Percentiles rank a stretch among this genome's conserved stretches.
phyloP scores from a whole-genome alignment of 164 flowering plant genomes.

The Liriodendron chinense region DNA sequence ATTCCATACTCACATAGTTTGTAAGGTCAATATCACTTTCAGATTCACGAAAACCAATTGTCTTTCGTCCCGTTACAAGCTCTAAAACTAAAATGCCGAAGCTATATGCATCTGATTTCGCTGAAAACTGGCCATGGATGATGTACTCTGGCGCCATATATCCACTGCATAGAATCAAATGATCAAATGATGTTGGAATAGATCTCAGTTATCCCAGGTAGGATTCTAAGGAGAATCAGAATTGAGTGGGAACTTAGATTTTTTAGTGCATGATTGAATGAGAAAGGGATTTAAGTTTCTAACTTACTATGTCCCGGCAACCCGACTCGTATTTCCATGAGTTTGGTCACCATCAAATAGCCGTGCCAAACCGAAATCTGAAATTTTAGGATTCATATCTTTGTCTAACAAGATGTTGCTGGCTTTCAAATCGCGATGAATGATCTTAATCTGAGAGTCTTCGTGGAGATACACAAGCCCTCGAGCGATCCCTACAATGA shows the following conservation, averaged over 20 bases:
- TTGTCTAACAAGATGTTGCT: conserved; percentile 49
- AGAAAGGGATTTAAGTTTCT: too few species aligned
- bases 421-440: conserved; percentile 59
- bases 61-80: conserved; percentile 6
- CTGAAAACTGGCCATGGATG: not conserved
- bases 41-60: not conserved
- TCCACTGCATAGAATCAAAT: not conserved
- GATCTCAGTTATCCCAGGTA: too few species aligned
- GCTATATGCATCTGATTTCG: conserved; percentile 1
- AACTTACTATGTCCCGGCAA: conserved; percentile 41
- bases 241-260: not conserved
- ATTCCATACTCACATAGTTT: too few species aligned
- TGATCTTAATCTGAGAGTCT: conserved; percentile 46
- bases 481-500: conserved; percentile 42
- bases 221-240: too few species aligned
- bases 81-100: conserved; percentile 5
- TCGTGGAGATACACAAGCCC: conserved; percentile 61
- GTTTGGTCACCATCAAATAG: conserved; percentile 29
- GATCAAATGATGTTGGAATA: not conserved
- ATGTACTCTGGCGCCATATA: conserved; percentile 9
- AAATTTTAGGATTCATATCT: conserved; percentile 42
- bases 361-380: conserved; percentile 58
- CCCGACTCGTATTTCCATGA: conserved; percentile 20
- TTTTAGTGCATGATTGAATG: too few species aligned
- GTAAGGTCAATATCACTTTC: not conserved